Evolutionary conservation across 176 grass and related monocot genomes (phyloP).

Genomic region (Poa pratensis): DNA sequence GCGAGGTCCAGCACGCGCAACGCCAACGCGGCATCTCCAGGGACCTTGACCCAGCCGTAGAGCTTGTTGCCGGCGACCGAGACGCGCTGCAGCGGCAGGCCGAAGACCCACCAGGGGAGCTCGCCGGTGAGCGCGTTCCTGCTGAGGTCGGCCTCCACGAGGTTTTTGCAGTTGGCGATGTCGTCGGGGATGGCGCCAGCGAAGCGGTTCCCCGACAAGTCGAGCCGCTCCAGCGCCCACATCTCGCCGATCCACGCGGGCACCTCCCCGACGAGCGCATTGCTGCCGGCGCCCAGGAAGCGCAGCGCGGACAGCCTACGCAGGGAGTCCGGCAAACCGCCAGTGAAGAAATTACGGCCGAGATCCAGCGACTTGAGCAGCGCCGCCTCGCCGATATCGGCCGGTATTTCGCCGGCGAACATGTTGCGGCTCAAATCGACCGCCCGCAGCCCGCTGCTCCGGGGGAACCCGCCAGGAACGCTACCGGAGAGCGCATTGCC

Average conservation of each 20-base stretch:
- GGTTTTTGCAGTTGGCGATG: slow-evolving; percentile 62
- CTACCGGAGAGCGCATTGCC: slow-evolving; percentile 66
- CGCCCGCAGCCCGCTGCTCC: slow-evolving; percentile 50
- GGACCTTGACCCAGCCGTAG: slow-evolving; percentile 56
- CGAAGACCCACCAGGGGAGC: slow-evolving; percentile 86
- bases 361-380: slow-evolving; percentile 78
- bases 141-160: slow-evolving; percentile 73
- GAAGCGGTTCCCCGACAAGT: slow-evolving; percentile 78
- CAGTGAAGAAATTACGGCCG: slow-evolving; percentile 72
- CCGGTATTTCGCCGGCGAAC: slow-evolving; percentile 75
- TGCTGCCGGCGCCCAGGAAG: slow-evolving; percentile 60
- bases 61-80: slow-evolving; percentile 76
- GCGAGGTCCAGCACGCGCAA: slow-evolving; percentile 79
- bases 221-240: slow-evolving; percentile 66
- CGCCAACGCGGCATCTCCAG: slow-evolving; percentile 34
- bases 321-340: slow-evolving; percentile 65
- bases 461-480: slow-evolving; percentile 62
- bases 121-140: slow-evolving; percentile 71
- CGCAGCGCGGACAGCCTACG: slow-evolving; percentile 55
- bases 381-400: slow-evolving; percentile 64
- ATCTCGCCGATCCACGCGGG: slow-evolving; percentile 89
- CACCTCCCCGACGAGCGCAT: slow-evolving; percentile 65
- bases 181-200: slow-evolving; percentile 65
- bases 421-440: slow-evolving; percentile 72
- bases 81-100: slow-evolving; percentile 63